Evolutionary conservation across 495 filamentous ascomycete species (phyloP).

Genomic region (Lichina pygmaea): DNA sequence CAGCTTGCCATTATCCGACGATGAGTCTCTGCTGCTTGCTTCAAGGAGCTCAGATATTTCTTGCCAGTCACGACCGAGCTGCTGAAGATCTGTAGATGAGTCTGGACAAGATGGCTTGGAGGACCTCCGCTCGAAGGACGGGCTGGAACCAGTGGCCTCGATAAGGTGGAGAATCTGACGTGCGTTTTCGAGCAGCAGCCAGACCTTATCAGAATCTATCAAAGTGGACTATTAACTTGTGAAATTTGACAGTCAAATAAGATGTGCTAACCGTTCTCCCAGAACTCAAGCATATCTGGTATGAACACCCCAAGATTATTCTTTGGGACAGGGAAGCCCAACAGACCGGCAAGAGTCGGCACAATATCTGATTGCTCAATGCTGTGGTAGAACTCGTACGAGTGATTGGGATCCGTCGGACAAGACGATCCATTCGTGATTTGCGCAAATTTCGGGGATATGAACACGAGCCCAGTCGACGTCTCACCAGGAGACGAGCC

Average conservation of each 20-base stretch:
- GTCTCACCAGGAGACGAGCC: conserved; percentile 84
- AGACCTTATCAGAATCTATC: conserved; percentile 26
- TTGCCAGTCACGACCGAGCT: not conserved
- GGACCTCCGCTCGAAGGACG: conserved; percentile 17
- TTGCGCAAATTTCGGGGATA: conserved; percentile 55
- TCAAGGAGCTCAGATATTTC: not conserved
- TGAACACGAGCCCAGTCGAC: conserved; percentile 71
- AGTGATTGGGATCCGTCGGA: conserved; percentile 17
- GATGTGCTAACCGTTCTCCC: conserved; percentile 22
- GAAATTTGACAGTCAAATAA: too few species aligned
- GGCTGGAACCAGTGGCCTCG: conserved; percentile 34
- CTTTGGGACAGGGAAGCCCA: conserved; percentile 72
- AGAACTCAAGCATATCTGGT: conserved; percentile 46
- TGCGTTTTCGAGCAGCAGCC: conserved; percentile 48
- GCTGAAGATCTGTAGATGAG: not conserved
- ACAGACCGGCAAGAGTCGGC: conserved; percentile 62
- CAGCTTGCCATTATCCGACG: not conserved
- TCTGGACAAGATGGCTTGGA: not conserved
- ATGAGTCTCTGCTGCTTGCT: not conserved
- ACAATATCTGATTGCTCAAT: conserved; percentile 86
- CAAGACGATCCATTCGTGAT: conserved; percentile 19
- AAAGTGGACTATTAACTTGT: not conserved
- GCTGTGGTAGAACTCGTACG: conserved; percentile 54
- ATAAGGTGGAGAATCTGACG: conserved; percentile 52
- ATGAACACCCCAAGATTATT: conserved; percentile 87